phyloP scores from a whole-genome alignment of 1,284 basidiomycete genomes.

The Sporisorium reilianum region DNA sequence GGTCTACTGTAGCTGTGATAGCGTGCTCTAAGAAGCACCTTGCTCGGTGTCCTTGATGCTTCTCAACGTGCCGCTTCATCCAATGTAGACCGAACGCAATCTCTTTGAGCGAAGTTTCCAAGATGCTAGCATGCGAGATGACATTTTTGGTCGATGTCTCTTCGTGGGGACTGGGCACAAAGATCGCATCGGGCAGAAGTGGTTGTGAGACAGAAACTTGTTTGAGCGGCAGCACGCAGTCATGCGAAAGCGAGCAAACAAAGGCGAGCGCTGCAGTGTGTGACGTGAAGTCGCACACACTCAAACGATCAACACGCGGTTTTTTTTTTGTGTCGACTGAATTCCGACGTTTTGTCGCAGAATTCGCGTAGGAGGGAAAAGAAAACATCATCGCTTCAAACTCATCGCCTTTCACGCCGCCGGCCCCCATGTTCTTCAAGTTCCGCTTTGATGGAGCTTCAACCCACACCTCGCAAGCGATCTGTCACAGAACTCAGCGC shows the following conservation, averaged over 20 bases:
- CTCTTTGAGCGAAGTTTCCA: not conserved
- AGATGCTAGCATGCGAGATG: not conserved
- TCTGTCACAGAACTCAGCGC: no score
- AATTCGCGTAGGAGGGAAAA: no score
- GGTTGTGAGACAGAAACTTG: not conserved
- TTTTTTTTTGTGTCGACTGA: not conserved
- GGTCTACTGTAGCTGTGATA: no score
- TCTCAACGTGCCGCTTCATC: not conserved
- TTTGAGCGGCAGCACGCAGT: no score
- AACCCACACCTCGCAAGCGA: no score
- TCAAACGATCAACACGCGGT: no score
- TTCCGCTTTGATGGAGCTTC: no score
- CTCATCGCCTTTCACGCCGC: no score
- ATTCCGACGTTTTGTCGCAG: not conserved
- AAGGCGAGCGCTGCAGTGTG: not conserved
- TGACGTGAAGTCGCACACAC: not conserved
- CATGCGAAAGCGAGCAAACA: not conserved
- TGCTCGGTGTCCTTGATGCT: not conserved
- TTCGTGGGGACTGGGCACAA: not conserved
- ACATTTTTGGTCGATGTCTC: not conserved
- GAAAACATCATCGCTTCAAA: no score
- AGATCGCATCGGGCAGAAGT: not conserved
- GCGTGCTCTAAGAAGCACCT: no score
- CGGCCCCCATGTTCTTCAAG: no score
- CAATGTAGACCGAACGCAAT: not conserved